Conservation (phyloP, 140 eudicot genomes). For the Bidens hawaiensis region DNA sequence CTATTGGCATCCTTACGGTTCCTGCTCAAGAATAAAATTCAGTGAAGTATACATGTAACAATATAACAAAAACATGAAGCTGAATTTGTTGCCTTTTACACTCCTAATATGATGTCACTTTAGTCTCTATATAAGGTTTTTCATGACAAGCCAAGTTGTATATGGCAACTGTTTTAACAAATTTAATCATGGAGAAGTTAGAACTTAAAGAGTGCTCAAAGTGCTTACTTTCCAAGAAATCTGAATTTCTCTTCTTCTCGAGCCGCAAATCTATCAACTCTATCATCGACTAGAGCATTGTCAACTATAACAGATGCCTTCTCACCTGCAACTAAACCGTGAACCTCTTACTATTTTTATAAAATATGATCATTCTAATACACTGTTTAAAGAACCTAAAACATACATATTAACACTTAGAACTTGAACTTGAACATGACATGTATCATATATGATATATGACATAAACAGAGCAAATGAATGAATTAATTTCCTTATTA, state of each 20-base stretch:
- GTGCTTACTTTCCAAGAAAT: conserved; percentile 89
- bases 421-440: too few relatives aligned
- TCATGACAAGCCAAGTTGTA: conserved; percentile 5
- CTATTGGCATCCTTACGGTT: conserved; percentile 72
- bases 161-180: too few relatives aligned
- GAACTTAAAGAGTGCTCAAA: too few relatives aligned
- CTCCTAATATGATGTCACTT: neutral
- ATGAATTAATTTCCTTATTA: too few relatives aligned
- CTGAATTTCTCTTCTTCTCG: conserved; percentile 70
- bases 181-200: too few relatives aligned
- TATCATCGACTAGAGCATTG: conserved; percentile 34
- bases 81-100: conserved; percentile 7
- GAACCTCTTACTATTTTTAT: neutral
- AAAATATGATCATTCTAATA: neutral
- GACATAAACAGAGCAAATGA: neutral
- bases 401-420: too few relatives aligned
- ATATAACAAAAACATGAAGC: conserved; percentile 11
- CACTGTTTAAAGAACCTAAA: neutral
- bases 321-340: conserved; percentile 38
- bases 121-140: neutral
- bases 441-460: too few relatives aligned
- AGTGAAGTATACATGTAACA: conserved; percentile 18
- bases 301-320: conserved; percentile 26
- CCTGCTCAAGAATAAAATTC: conserved; percentile 30
- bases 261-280: conserved; percentile 55